These are phyloP conservation scores for Sanguinoderma infundibulare DNA, from an alignment of 1,284 basidiomycete species.

Conservation along the genomic window DNA sequence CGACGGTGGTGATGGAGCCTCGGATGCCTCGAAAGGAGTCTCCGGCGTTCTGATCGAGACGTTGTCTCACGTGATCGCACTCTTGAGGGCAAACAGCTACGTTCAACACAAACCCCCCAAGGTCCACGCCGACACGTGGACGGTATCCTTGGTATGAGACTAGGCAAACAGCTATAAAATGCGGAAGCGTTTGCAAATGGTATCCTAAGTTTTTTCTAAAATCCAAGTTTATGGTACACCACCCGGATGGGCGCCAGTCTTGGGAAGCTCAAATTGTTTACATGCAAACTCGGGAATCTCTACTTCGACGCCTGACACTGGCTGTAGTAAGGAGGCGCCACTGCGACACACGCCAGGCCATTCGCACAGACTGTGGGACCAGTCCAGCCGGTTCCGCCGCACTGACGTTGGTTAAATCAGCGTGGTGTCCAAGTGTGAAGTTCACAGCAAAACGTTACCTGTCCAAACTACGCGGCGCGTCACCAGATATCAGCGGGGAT, in stretches of 20 bases:
- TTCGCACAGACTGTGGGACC: slow-evolving; percentile 29
- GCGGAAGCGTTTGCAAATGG: no score
- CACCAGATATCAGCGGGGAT: not conserved
- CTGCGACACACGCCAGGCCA: slow-evolving; percentile 20
- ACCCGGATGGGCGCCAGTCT: no score
- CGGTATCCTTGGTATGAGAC: no score
- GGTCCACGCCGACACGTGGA: no score
- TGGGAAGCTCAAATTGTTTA: not conserved
- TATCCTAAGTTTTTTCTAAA: no score
- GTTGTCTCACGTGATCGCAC: not conserved
- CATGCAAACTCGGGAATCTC: not conserved
- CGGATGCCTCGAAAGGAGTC: not conserved
- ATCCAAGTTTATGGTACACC: no score
- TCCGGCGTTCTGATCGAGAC: slow-evolving; percentile 12
- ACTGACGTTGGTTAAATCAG: slow-evolving; percentile 16
- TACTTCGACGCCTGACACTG: slow-evolving; percentile 18
- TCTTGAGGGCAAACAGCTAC: no score
- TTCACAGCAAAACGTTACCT: slow-evolving; percentile 16
- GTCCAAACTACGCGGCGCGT: slow-evolving; percentile 24
- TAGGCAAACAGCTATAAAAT: no score
- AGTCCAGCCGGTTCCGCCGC: slow-evolving; percentile 32
- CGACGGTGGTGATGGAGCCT: not conserved
- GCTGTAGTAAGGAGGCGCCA: slow-evolving; percentile 27
- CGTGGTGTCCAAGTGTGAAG: not conserved
- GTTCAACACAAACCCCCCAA: no score